Base-by-base conservation (phyloP, 305 asterid species). In the Fraxinus albicans region DNA sequence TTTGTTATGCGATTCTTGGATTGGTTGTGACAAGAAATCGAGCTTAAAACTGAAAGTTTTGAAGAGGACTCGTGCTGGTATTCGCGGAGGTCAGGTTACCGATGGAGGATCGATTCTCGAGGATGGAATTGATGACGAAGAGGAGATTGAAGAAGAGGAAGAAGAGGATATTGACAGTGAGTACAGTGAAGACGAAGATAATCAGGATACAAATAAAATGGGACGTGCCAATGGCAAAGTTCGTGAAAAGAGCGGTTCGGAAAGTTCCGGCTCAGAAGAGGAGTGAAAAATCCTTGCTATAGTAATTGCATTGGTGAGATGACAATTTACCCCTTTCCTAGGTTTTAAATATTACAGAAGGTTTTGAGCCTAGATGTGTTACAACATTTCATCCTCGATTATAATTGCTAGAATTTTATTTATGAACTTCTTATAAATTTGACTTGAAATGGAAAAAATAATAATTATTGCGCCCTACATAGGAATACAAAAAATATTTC, bases 1-100 rank as follows among this genome's bases (percentile, higher is more conserved):
- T 58, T 73, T 93, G 87, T 47, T 95, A 84, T 91, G 97, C 6
- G 99, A 96, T 55, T 87, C 98, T 0, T 96, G 99, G 99, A 86
- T 96, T 55, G 98, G 98, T 6, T 93, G 96, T 7, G 98, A 95
- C 78, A 84, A 75, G 34, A 92, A 86, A 8, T 81, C 85, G 25
- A 88, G 75, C 44, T 81, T 96, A 77, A 92, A 91, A 85, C 80
- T 96, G 79, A 93, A 91, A 83, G 89, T 96, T 33, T 53, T 86
- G 89, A 95, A 85, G 84, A 84, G 95, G 87, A 94, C 91, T 31
- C 91, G 95, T 31, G 94, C 93, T 27, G 92, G 96, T n/a, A 90
- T 91, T 21, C 91, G 93, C 12, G 94, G 92, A 3, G 90, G 92
- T 76, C 80, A n/a, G 77, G 78, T 42, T 12, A 76, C 75, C 44